phyloP scores from a whole-genome alignment of 192 early-diverging fungal species.

The Rhizophagus prolifer region DNA sequence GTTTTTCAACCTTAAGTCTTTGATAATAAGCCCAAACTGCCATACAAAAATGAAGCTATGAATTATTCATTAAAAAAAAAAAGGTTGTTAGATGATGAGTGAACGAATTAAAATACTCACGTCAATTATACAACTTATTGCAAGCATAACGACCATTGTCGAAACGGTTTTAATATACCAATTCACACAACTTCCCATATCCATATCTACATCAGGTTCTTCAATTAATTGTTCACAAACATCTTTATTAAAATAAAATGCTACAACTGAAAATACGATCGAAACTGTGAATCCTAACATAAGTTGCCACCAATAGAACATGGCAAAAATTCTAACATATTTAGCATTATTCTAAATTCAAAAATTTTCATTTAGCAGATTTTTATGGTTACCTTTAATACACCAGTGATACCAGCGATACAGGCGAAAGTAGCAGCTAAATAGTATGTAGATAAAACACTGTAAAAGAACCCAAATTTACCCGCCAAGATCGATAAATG shows the following conservation, averaged over 20 bases:
- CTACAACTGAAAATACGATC: constrained; percentile 28
- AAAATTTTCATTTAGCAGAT: not conserved
- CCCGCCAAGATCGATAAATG: constrained; percentile 11
- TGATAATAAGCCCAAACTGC: constrained; percentile 33
- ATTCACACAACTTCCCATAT: constrained; percentile 13
- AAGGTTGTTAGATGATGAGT: not conserved
- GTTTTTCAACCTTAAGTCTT: constrained; percentile 9
- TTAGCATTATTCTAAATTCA: constrained; percentile 26
- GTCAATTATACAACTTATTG: constrained; percentile 25
- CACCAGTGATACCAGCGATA: constrained; percentile 27
- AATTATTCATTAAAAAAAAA: not conserved
- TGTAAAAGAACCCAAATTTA: constrained; percentile 19
- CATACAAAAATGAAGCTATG: constrained; percentile 30
- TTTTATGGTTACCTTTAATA: constrained; percentile 10
- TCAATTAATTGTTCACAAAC: constrained; percentile 28
- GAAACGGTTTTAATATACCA: constrained; percentile 16
- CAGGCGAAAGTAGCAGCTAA: constrained; percentile 18
- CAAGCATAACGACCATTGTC: constrained; percentile 16
- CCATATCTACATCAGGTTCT: constrained; percentile 24
- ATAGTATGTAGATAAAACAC: constrained; percentile 29
- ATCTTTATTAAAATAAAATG: constrained; percentile 29
- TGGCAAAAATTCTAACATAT: constrained; percentile 26
- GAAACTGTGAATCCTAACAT: constrained; percentile 24
- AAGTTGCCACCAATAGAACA: constrained; percentile 34
- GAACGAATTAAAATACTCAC: not conserved